A percentile compares a stretch with the other conserved stretches of the same genome.
Evolutionary conservation across 331 rosid species (phyloP).

Genomic region (Telfairia occidentalis): DNA sequence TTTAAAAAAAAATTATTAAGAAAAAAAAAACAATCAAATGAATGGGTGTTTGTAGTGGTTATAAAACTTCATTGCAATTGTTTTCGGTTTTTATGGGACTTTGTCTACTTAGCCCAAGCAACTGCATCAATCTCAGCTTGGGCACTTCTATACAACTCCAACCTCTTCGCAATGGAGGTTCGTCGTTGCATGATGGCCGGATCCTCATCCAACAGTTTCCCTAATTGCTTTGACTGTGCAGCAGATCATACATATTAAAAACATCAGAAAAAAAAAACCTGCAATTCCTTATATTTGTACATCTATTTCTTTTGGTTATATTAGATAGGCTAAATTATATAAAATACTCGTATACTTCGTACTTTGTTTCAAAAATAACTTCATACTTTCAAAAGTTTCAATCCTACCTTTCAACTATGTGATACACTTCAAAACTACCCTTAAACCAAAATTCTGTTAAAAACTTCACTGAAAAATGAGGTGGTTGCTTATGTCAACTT

Average conservation of each 20-base stretch:
- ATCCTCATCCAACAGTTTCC: slow-evolving; percentile 69
- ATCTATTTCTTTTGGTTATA: too few relatives aligned
- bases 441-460: too few relatives aligned
- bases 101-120: slow-evolving; percentile 6
- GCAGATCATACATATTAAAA: too few relatives aligned
- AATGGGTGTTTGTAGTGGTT: not conserved
- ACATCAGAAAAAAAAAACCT: too few relatives aligned
- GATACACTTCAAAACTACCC: too few relatives aligned
- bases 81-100: not conserved
- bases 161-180: slow-evolving; percentile 59
- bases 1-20: not conserved
- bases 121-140: slow-evolving; percentile 79
- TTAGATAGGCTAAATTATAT: too few relatives aligned
- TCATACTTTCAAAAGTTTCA: too few relatives aligned
- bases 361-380: too few relatives aligned
- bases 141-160: slow-evolving; percentile 73
- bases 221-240: slow-evolving; percentile 52
- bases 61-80: not conserved
- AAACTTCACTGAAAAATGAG: too few relatives aligned
- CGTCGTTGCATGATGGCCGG: slow-evolving; percentile 86
- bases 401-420: too few relatives aligned
- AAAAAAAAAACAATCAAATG: not conserved
- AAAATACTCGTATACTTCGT: too few relatives aligned
- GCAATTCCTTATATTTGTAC: not conserved
- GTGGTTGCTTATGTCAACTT: too few relatives aligned